These are phyloP conservation scores for Aspergillus phoenicis DNA, from an alignment of 2,329 filamentous ascomycete species.

Conservation along the genomic window DNA sequence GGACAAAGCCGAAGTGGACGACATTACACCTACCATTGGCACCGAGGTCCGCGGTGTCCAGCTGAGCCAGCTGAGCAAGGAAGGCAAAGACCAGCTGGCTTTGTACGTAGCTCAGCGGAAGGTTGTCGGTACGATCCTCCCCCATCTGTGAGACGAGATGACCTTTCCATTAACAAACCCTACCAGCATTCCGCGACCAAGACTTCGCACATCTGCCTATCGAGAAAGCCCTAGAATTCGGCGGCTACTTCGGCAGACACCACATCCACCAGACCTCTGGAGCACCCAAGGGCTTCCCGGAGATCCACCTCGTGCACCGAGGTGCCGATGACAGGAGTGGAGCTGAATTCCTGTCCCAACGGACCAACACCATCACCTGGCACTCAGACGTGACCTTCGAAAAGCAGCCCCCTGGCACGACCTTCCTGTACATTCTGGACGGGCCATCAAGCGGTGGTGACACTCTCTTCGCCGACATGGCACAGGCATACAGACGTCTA, in stretches of 20 bases:
- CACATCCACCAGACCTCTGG: constrained; percentile 82
- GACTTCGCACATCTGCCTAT: constrained; percentile 73
- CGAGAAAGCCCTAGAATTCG: constrained; percentile 67
- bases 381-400: constrained; percentile 90
- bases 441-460: constrained; percentile 78
- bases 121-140: constrained; percentile 60
- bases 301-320: constrained; percentile 78
- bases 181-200: constrained; percentile 69
- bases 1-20: constrained; percentile 48
- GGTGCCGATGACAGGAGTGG: constrained; percentile 65
- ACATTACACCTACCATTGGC: constrained; percentile 74
- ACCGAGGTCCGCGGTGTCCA: constrained; percentile 72
- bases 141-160: background rate
- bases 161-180: background rate
- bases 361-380: constrained; percentile 83
- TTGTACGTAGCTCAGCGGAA: constrained; percentile 55
- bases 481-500: constrained; percentile 77
- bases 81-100: constrained; percentile 76
- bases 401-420: constrained; percentile 83
- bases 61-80: constrained; percentile 66
- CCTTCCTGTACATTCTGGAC: constrained; percentile 86
- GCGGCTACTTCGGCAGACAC: constrained; percentile 75
- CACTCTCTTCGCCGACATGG: constrained; percentile 79
- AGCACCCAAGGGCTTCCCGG: constrained; percentile 70
- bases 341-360: constrained; percentile 65